Evolutionary conservation across 306 rosid genomes (phyloP).

Genomic region (Cucurbita moschata): DNA sequence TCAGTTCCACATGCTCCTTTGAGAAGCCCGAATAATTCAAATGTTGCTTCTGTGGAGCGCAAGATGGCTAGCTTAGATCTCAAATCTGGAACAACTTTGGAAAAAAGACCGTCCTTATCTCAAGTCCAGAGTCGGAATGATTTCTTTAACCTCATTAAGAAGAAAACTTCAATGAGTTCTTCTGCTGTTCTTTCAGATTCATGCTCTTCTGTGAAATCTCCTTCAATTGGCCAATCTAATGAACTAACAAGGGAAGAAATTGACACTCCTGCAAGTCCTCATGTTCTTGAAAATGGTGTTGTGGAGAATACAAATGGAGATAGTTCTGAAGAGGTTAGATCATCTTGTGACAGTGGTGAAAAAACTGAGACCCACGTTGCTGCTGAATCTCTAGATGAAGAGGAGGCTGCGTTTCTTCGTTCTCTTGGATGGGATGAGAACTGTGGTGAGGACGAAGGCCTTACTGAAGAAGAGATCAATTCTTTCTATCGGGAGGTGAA

Average conservation of each 20-base stretch:
- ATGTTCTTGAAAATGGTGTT: slow-evolving; percentile 33
- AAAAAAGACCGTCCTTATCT: slow-evolving; percentile 66
- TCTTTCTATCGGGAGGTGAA: slow-evolving; percentile 64
- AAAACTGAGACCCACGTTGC: slow-evolving; percentile 23
- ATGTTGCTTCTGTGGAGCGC: slow-evolving; percentile 45
- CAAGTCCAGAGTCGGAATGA: slow-evolving; percentile 93
- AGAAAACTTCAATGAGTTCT: slow-evolving; percentile 43
- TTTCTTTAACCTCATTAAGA: slow-evolving; percentile 77
- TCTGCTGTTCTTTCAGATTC: slow-evolving; percentile 41
- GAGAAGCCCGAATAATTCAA: slow-evolving; percentile 46
- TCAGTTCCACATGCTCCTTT: slow-evolving; percentile 42
- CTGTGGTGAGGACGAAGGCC: slow-evolving; percentile 84
- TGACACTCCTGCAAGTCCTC: slow-evolving; percentile 35
- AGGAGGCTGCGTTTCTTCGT: slow-evolving; percentile 90
- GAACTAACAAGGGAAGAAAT: slow-evolving; percentile 33
- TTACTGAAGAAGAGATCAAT: slow-evolving; percentile 90
- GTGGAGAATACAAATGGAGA: slow-evolving; percentile 41
- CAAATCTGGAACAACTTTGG: slow-evolving; percentile 53
- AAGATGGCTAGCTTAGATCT: slow-evolving; percentile 49
- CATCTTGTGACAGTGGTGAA: slow-evolving; percentile 23
- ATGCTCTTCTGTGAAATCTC: slow-evolving; percentile 37
- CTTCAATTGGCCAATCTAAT: slow-evolving; percentile 41
- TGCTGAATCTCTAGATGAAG: slow-evolving; percentile 59
- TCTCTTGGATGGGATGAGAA: slow-evolving; percentile 98
- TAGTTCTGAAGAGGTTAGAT: slow-evolving; percentile 32